A percentile compares a stretch with the other conserved stretches of the same genome.
Evolutionary conservation across 148 eudicot species (phyloP).

Genomic region (Rheum nobile): DNA sequence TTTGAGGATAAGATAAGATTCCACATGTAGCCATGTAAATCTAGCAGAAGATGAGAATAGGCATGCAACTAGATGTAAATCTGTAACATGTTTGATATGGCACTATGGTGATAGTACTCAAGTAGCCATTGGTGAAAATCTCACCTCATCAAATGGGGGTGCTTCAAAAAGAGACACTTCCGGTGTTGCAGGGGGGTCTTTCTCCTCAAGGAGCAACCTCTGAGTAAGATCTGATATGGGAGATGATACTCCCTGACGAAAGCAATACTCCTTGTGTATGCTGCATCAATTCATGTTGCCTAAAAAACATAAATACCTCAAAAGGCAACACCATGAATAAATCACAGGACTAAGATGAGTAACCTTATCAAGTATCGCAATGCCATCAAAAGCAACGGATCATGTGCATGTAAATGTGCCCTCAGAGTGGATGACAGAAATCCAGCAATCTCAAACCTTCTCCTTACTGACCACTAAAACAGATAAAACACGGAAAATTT

Average conservation of each 20-base stretch:
- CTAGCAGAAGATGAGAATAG: not conserved
- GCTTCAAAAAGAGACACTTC: conserved; percentile 64
- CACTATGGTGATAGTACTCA: not conserved
- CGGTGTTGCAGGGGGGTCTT: conserved; percentile 69
- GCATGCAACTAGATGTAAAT: not conserved
- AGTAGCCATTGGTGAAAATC: not conserved
- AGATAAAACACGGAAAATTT: conserved; percentile 6
- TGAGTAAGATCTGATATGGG: conserved; percentile 88
- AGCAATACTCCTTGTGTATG: conserved; percentile 85
- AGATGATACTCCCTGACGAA: conserved; percentile 75
- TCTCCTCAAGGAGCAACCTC: conserved; percentile 92
- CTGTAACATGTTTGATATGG: not conserved
- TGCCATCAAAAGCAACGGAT: conserved; percentile 73
- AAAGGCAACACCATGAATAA: not conserved
- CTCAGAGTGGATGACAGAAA: conserved; percentile 63
- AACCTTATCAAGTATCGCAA: conserved; percentile 91
- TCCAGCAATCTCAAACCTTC: conserved; percentile 86
- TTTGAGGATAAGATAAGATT: not conserved
- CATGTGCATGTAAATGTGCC: conserved; percentile 83
- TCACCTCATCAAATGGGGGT: conserved; percentile 94
- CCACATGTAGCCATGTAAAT: not conserved
- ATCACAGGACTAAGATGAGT: not conserved
- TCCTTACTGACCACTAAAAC: conserved; percentile 84
- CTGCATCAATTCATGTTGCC: conserved; percentile 19
- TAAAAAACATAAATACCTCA: not conserved